Evolutionary conservation across 139 green algal genomes (phyloP).

Genomic region (Trebouxia sp.): DNA sequence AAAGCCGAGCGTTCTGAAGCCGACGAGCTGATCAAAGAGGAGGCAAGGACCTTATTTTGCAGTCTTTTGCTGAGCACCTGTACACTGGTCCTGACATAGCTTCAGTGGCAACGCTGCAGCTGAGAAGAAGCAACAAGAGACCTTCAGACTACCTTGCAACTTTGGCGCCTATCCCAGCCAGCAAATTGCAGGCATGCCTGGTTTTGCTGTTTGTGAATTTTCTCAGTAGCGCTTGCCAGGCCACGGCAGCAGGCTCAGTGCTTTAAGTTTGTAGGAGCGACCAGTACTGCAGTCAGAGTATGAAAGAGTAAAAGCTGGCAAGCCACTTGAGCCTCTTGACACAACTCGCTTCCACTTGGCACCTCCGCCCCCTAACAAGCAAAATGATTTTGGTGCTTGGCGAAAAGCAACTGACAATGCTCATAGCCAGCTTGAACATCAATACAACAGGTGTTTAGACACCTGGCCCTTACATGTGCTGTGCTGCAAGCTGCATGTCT

Average conservation of each 20-base stretch:
- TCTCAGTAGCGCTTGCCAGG: no score
- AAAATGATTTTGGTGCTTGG: conserved; percentile 65
- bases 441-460: conserved; percentile 55
- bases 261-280: conserved; percentile 40
- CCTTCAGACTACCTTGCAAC: conserved; percentile 75
- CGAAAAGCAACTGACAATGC: conserved; percentile 68
- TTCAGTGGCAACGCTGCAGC: conserved; percentile 36
- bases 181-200: conserved; percentile 49
- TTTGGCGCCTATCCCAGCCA: conserved; percentile 55
- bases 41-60: conserved; percentile 47
- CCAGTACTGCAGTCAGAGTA: conserved; percentile 63
- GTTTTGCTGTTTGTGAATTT: neutral
- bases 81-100: no score
- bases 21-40: conserved; percentile 75
- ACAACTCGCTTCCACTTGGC: conserved; percentile 65
- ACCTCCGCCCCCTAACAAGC: conserved; percentile 50
- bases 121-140: conserved; percentile 51
- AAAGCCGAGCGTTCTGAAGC: conserved; percentile 51
- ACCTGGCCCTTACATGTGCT: no score
- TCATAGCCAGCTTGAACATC: conserved; percentile 78
- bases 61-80: neutral
- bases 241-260: no score
- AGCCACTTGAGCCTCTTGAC: conserved; percentile 67
- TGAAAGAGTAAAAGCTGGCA: conserved; percentile 33
- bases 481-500: no score